Percentiles rank a stretch among this genome's conserved stretches.
These are phyloP conservation scores for Chlorella sp. DNA, from an alignment of 139 green algal genomes.

Conservation along the genomic window DNA sequence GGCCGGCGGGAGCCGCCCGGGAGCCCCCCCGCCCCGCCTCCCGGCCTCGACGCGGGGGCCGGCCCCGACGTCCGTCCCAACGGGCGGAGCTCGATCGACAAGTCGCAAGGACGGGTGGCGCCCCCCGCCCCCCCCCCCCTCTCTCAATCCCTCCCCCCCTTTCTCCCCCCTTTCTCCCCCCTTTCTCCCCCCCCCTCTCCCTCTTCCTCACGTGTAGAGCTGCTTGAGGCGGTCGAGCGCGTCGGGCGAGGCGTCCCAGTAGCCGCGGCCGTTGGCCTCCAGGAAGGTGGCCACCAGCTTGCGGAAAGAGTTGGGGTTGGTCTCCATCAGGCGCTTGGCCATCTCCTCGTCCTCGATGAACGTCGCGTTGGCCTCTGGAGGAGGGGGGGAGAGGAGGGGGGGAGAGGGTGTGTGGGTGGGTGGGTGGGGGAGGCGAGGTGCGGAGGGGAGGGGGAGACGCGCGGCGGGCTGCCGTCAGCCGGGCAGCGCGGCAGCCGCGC, in stretches of 20 bases:
- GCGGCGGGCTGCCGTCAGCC: not conserved
- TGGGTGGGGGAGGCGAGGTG: not conserved
- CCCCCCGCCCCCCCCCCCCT: too few species aligned
- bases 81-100: too few species aligned
- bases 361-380: conserved; percentile 74
- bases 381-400: not conserved
- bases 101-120: too few species aligned
- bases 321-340: conserved; percentile 93
- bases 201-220: conserved; percentile 73
- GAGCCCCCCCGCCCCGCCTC: too few species aligned
- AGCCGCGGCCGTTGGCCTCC: conserved; percentile 97
- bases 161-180: not conserved
- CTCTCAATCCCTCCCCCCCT: not conserved
- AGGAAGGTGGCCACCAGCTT: conserved; percentile 97
- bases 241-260: conserved; percentile 94
- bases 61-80: too few species aligned
- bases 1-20: too few species aligned
- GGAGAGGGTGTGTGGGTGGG: not conserved
- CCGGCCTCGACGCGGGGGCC: too few species aligned
- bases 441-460: not conserved
- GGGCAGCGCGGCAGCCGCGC: not conserved
- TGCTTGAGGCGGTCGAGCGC: conserved; percentile 92
- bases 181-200: too few species aligned
- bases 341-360: conserved; percentile 98
- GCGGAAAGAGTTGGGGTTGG: conserved; percentile 97